Evolutionary conservation across 1,284 basidiomycete species (phyloP).

Genomic region (Pseudozyma sp.): DNA sequence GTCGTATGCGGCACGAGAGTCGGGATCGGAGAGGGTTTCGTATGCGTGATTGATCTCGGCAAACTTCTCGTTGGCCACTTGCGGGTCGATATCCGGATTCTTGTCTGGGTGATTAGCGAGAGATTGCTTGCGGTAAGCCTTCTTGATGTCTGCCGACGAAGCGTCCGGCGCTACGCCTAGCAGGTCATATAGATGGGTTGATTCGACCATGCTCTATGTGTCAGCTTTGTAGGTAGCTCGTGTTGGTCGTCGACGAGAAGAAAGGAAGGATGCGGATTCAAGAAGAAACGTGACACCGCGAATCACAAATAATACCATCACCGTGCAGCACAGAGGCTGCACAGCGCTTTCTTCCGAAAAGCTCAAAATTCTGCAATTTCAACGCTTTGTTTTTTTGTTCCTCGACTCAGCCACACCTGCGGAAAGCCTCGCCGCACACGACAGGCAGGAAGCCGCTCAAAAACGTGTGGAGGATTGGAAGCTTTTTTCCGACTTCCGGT

Average conservation of each 20-base stretch:
- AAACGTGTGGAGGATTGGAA: slow-evolving; percentile 7
- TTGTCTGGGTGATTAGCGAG: slow-evolving; percentile 66
- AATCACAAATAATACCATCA: not conserved
- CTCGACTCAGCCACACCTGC: not conserved
- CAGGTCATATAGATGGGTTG: slow-evolving; percentile 69
- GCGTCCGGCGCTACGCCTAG: slow-evolving; percentile 78
- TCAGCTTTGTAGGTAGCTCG: not conserved
- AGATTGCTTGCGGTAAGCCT: slow-evolving; percentile 74
- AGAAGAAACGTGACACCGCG: slow-evolving; percentile 1
- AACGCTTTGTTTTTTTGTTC: slow-evolving; percentile 2
- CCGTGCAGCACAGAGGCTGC: not conserved
- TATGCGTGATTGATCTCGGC: slow-evolving; percentile 66
- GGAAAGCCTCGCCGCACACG: not conserved
- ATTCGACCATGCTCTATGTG: slow-evolving; percentile 39
- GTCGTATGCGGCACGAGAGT: slow-evolving; percentile 61
- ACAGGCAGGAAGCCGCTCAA: slow-evolving; percentile 1
- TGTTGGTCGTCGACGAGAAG: slow-evolving; percentile 2
- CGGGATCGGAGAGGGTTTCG: slow-evolving; percentile 63
- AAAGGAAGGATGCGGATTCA: not conserved
- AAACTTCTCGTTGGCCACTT: slow-evolving; percentile 60
- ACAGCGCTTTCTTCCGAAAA: not conserved
- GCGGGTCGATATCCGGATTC: slow-evolving; percentile 61
- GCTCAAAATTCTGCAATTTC: not conserved
- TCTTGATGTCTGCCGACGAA: slow-evolving; percentile 83
- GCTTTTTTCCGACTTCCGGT: slow-evolving; percentile 13